phyloP scores from a whole-genome alignment of 2,329 filamentous ascomycete genomes.

The Colletotrichum horii region DNA sequence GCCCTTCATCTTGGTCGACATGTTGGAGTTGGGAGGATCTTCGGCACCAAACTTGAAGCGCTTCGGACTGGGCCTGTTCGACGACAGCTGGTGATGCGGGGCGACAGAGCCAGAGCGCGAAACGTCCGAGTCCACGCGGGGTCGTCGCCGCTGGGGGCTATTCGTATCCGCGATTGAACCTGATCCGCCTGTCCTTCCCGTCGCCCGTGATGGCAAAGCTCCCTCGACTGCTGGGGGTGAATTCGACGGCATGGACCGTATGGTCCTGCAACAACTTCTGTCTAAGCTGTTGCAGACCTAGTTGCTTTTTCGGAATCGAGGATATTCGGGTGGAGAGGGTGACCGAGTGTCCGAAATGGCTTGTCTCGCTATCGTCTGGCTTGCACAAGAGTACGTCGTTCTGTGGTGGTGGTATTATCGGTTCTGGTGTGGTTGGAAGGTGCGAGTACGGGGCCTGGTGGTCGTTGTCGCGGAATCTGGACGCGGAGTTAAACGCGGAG shows the following conservation, averaged over 20 bases:
- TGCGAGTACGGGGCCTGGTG: neutral
- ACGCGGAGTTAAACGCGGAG: slow-evolving; percentile 21
- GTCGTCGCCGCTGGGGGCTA: slow-evolving; percentile 42
- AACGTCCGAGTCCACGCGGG: slow-evolving; percentile 39
- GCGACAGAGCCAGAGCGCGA: slow-evolving; percentile 28
- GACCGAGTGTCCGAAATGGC: neutral
- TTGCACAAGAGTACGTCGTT: neutral
- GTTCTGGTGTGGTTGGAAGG: neutral
- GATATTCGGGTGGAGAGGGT: neutral
- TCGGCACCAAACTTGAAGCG: slow-evolving; percentile 19
- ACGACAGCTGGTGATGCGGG: slow-evolving; percentile 19
- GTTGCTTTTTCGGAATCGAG: neutral
- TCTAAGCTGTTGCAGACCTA: slow-evolving; percentile 21
- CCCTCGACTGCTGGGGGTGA: slow-evolving; percentile 23
- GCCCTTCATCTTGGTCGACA: slow-evolving; percentile 39
- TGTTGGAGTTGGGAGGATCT: neutral
- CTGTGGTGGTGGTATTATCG: neutral
- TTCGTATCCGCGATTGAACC: slow-evolving; percentile 25
- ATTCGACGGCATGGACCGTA: slow-evolving; percentile 23
- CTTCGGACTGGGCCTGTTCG: slow-evolving; percentile 19
- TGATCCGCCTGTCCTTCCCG: slow-evolving; percentile 14
- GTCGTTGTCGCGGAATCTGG: slow-evolving; percentile 1
- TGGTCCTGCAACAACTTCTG: slow-evolving; percentile 23
- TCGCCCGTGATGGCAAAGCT: slow-evolving; percentile 23
- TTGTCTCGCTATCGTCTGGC: neutral